phyloP scores from a whole-genome alignment of 331 rosid species.

The Malus hybrid region DNA sequence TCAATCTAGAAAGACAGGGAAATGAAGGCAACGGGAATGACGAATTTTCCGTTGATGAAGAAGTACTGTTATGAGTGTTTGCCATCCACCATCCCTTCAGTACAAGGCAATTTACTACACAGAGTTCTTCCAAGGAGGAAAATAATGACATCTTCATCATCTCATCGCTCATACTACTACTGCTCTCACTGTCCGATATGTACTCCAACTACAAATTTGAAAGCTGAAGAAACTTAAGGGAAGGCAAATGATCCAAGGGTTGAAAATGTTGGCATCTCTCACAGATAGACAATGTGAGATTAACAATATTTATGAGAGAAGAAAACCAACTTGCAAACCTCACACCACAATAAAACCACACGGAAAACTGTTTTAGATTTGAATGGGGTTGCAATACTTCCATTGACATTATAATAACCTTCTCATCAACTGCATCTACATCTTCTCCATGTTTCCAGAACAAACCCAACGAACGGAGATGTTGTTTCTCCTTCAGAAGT shows the following conservation, averaged over 20 bases:
- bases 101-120: fast-evolving
- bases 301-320: slow-evolving; percentile 6
- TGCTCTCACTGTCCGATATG: not conserved
- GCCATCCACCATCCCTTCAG: not conserved
- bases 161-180: not conserved
- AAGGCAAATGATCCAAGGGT: not conserved
- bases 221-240: not conserved
- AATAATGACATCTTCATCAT: not conserved
- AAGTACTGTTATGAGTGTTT: no score
- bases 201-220: not conserved
- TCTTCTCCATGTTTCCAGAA: not conserved
- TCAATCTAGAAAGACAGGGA: not conserved
- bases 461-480: not conserved
- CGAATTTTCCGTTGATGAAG: no score
- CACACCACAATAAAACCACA: slow-evolving; percentile 2
- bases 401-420: not conserved
- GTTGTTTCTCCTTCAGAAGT: no score
- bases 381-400: slow-evolving; percentile 19
- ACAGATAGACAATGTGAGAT: fast-evolving
- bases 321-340: not conserved
- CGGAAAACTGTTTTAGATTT: slow-evolving; percentile 1
- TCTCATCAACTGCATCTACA: no score
- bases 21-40: not conserved
- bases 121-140: not conserved
- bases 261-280: not conserved